A percentile compares a stretch with the other conserved stretches of the same genome.
Conservation (phyloP, 306 rosid genomes). For the Glycine latifolia region DNA sequence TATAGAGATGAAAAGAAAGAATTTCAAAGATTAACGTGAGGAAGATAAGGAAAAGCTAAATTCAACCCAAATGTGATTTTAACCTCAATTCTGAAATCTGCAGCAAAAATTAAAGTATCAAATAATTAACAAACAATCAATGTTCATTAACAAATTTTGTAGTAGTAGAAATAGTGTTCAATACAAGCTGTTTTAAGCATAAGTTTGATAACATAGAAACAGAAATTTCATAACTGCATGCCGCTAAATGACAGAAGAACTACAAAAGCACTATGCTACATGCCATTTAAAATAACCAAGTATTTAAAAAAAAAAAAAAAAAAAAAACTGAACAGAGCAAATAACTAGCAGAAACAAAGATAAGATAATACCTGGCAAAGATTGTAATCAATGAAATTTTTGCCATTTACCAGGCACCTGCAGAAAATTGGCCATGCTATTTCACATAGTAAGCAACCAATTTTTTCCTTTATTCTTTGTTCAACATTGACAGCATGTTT, state of each 20-base stretch:
- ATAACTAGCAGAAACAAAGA: slow-evolving; percentile 7
- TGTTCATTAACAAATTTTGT: slow-evolving; percentile 29
- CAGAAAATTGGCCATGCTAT: slow-evolving; percentile 82
- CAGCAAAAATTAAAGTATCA: slow-evolving; percentile 29
- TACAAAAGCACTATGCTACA: slow-evolving; percentile 3
- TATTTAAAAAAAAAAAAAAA: too few species aligned
- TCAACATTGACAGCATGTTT: slow-evolving; percentile 51
- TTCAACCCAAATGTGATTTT: slow-evolving; percentile 23
- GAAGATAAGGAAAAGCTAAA: slow-evolving; percentile 27
- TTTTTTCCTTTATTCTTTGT: slow-evolving; percentile 55
- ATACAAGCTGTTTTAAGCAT: background rate
- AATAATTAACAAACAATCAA: slow-evolving; percentile 14
- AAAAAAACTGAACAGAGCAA: background rate
- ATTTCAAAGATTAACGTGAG: background rate
- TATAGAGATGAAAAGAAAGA: background rate
- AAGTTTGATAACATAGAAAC: slow-evolving; percentile 10
- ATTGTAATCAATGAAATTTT: slow-evolving; percentile 70
- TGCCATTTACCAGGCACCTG: slow-evolving; percentile 82
- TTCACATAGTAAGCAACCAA: slow-evolving; percentile 66
- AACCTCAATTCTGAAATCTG: slow-evolving; percentile 24
- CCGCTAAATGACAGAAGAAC: slow-evolving; percentile 33
- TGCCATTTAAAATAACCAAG: slow-evolving; percentile 12
- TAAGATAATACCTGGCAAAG: slow-evolving; percentile 74
- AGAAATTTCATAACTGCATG: slow-evolving; percentile 16
- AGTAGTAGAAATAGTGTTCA: background rate